Base-by-base conservation (phyloP, 164 flowering plant genomes). In the Kalanchoe fedtschenkoi region DNA sequence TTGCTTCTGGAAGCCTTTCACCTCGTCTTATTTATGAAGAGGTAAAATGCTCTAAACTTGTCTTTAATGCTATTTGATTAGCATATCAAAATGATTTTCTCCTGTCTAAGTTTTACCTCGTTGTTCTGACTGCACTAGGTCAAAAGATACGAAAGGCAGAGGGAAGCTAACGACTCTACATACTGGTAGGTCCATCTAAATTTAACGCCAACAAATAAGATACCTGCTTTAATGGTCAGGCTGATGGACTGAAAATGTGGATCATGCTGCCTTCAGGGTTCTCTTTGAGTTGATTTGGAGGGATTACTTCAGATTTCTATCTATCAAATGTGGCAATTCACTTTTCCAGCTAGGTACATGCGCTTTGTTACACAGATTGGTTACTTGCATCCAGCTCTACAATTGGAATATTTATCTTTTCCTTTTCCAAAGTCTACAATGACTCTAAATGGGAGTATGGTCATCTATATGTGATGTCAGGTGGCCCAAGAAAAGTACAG, bases 281-380 rank as follows among this genome's bases (percentile, higher is more conserved):
- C 71, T 92, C 73, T 92, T 92, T 65, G 98, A 89, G 74, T 69
- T 89, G 77, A 84, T 92, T 58, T 92, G 96, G 96, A 85, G 96
- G 69, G 96, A 92, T 67, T 92, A 88, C 79, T 89, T 89, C 82
- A 80, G 87, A 69, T 89, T 87, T 70, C 71, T 92, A 28, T 84
- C 98, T 37, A 64, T 88, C 65, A 92, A 89, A 73, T 85, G 70
- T 69, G 81, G 86, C 47, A 86, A 89, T 71, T 84, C 91, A 29
- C 66, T 92, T 44, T 92, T 92, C 66, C 91, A 86, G 64, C 29
- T 77, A 72, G 98, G 98, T 92, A 84, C 69, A 28, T 28, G 15
- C 24, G 24, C 32, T 33, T 62, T n/a, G 15, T 59, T 16, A 30
- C 44, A 43, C 2, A 62, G 11, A 32, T 26, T 43, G 24, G 39